phyloP scores from a whole-genome alignment of 2,329 filamentous ascomycete genomes.

The Lecanosticta acicola region DNA sequence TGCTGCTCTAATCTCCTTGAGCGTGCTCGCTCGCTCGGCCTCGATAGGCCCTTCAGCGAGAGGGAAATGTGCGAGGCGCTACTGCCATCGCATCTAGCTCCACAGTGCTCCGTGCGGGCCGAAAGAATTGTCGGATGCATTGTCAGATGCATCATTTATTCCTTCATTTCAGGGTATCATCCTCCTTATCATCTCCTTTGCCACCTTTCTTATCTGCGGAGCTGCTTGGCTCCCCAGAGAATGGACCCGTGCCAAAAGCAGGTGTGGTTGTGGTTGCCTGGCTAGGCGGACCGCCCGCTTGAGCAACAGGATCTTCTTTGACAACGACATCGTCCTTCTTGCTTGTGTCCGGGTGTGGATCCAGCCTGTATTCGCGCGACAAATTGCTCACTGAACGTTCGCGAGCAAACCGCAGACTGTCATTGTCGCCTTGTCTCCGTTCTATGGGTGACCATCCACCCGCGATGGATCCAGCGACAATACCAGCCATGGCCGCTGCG shows the following conservation, averaged over 20 bases:
- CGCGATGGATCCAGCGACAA: conserved; percentile 69
- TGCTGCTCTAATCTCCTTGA: too few relatives aligned
- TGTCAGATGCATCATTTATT: too few relatives aligned
- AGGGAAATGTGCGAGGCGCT: too few relatives aligned
- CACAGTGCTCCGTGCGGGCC: too few relatives aligned
- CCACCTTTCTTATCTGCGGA: conserved; percentile 26
- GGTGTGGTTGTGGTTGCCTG: conserved; percentile 42
- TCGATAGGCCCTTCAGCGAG: too few relatives aligned
- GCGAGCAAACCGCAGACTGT: conserved; percentile 20
- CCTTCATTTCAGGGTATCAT: not conserved
- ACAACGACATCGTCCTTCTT: conserved; percentile 44
- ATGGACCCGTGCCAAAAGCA: conserved; percentile 39
- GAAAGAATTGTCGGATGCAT: too few relatives aligned
- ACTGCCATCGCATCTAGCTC: too few relatives aligned
- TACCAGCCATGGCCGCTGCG: conserved; percentile 75
- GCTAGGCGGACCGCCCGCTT: conserved; percentile 37
- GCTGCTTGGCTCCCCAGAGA: conserved; percentile 36
- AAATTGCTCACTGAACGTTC: conserved; percentile 29
- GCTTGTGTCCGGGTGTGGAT: conserved; percentile 47
- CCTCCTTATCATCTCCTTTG: not conserved
- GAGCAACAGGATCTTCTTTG: conserved; percentile 35
- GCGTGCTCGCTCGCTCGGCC: too few relatives aligned
- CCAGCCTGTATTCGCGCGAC: conserved; percentile 36
- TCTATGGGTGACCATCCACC: conserved; percentile 68
- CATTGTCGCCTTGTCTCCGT: conserved; percentile 37